Conservation (phyloP, 768 basidiomycete species). For the Multifurca ochricompacta region DNA sequence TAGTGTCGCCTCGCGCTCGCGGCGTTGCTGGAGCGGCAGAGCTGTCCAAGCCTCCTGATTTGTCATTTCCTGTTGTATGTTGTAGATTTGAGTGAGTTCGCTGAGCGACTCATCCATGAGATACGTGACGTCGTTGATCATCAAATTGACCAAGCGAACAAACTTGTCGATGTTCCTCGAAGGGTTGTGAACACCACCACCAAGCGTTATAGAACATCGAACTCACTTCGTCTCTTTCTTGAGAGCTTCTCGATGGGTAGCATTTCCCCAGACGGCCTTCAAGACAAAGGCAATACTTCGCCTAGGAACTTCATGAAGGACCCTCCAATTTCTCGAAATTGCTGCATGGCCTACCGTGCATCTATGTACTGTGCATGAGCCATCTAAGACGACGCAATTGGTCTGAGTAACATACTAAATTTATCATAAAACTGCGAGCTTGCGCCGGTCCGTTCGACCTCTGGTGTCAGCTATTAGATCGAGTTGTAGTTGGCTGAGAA, state of each 20-base stretch:
- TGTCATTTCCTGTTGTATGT: conserved; percentile 79
- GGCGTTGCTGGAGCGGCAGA: conserved; percentile 59
- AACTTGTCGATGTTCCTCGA: conserved; percentile 84
- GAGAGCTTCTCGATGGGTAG: conserved; percentile 79
- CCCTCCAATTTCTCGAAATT: not conserved
- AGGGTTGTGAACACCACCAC: not conserved
- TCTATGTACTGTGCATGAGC: conserved; percentile 30
- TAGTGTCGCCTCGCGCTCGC: conserved; percentile 74
- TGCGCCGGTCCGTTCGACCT: conserved; percentile 95
- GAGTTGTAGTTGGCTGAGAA: not conserved
- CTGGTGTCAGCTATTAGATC: conserved; percentile 33
- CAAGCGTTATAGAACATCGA: conserved; percentile 23
- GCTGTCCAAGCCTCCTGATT: conserved; percentile 64
- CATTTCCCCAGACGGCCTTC: conserved; percentile 88
- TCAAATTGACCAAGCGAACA: conserved; percentile 90
- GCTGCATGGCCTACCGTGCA: conserved; percentile 37
- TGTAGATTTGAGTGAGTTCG: conserved; percentile 82
- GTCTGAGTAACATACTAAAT: conserved; percentile 59
- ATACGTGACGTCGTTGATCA: conserved; percentile 99
- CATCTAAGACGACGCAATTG: not conserved
- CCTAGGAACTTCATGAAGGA: conserved; percentile 30
- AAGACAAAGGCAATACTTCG: conserved; percentile 84
- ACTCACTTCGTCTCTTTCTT: conserved; percentile 64
- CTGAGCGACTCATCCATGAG: conserved; percentile 94
- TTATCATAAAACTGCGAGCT: conserved; percentile 99